These are phyloP conservation scores for Ulmus americana DNA, from an alignment of 331 rosid species.

Conservation along the genomic window DNA sequence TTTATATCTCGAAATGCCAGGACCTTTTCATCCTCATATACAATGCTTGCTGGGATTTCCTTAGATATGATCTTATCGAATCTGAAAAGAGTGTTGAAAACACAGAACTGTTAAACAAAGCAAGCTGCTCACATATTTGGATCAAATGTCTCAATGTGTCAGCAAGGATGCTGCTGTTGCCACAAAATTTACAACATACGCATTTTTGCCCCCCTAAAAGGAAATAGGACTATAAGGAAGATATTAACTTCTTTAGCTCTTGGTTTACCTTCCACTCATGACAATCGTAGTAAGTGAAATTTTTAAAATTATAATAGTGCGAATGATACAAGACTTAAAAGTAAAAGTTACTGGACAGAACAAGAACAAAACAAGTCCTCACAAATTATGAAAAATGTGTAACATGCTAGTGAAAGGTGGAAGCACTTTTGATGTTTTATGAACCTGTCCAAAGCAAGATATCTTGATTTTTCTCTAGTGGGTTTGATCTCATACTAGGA, in stretches of 20 bases:
- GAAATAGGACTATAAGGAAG: background rate
- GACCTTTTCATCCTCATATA: slow-evolving; percentile 78
- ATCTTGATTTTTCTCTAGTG: background rate
- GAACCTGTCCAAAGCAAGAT: background rate
- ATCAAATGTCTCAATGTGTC: background rate
- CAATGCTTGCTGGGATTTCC: slow-evolving; percentile 83
- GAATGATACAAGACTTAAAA: background rate
- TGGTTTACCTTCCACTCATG: too few relatives aligned
- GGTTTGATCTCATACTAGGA: background rate
- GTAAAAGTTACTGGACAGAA: background rate
- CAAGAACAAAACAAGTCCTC: background rate
- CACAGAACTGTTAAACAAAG: slow-evolving; percentile 1
- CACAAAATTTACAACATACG: background rate
- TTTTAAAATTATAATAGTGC: background rate
- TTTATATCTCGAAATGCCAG: slow-evolving; percentile 75
- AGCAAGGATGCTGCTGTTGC: background rate
- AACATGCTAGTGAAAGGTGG: background rate
- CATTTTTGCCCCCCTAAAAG: background rate
- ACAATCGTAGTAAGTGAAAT: background rate
- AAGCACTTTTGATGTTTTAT: background rate
- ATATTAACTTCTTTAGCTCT: too few relatives aligned
- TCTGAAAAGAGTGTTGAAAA: slow-evolving; percentile 31
- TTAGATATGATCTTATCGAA: slow-evolving; percentile 85
- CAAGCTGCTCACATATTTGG: background rate
- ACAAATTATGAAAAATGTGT: background rate